Conservation (phyloP, 768 basidiomycete genomes). For the Mrakia frigida region DNA sequence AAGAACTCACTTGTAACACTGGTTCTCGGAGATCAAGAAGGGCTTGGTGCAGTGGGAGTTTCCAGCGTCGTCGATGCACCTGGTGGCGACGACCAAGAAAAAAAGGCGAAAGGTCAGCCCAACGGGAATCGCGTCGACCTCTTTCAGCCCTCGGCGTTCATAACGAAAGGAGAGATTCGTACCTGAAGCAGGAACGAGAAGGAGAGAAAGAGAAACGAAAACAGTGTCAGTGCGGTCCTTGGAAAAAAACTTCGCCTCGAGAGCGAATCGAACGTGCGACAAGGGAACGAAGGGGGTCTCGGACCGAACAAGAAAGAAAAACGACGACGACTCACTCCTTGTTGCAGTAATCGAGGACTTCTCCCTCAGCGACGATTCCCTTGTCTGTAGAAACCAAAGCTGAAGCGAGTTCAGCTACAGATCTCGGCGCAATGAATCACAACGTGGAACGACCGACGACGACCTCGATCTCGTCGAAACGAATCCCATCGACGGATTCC, state of each 20-base stretch:
- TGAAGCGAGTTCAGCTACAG: background rate
- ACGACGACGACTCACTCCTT: background rate
- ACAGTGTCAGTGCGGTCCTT: too few species aligned
- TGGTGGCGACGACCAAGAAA: background rate
- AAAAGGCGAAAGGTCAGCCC: background rate
- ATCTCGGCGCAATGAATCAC: too few species aligned
- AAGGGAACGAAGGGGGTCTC: background rate
- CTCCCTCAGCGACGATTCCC: conserved; percentile 37
- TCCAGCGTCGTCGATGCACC: conserved; percentile 40
- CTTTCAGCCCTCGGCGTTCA: too few species aligned
- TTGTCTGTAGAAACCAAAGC: conserved; percentile 31
- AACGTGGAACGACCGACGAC: background rate
- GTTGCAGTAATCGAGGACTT: conserved; percentile 40
- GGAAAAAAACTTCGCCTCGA: too few species aligned
- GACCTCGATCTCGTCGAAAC: background rate
- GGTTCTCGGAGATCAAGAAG: conserved; percentile 39
- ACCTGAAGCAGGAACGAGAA: background rate
- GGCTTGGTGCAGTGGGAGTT: conserved; percentile 41
- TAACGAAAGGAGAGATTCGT: background rate
- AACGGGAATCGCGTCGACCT: background rate
- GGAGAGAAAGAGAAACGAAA: too few species aligned
- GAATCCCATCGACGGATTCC: background rate
- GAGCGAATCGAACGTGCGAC: background rate
- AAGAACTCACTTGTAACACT: conserved; percentile 36
- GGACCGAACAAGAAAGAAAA: background rate